These are phyloP conservation scores for Neohortaea acidophila DNA, from an alignment of 495 filamentous ascomycete species.

Conservation along the genomic window DNA sequence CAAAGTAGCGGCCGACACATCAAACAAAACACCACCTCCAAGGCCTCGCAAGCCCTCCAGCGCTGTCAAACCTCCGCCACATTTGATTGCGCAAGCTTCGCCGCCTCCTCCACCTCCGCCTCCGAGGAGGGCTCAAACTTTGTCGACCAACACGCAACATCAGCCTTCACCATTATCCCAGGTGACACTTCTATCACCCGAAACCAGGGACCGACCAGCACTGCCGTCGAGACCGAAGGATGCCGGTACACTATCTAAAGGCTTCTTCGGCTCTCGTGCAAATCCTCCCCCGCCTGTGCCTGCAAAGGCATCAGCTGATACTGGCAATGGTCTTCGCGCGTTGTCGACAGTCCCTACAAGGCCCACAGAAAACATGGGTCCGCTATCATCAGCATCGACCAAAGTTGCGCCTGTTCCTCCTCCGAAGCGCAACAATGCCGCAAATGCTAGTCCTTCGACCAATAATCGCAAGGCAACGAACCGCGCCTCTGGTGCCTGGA, in stretches of 20 bases:
- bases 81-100: conserved; percentile 6
- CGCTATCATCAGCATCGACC: not conserved
- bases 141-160: conserved; percentile 3
- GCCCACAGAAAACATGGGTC: conserved; percentile 8
- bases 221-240: conserved; percentile 8
- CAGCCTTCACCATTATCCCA: conserved; percentile 15
- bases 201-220: not conserved
- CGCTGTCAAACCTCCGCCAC: conserved; percentile 13
- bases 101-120: conserved; percentile 1
- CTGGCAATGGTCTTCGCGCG: conserved; percentile 5
- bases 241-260: not conserved
- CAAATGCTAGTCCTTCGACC: conserved; percentile 31
- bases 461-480: conserved; percentile 12
- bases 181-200: conserved; percentile 6
- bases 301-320: too few relatives aligned
- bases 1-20: not conserved
- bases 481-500: conserved; percentile 5
- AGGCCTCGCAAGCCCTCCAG: conserved; percentile 21
- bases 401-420: conserved; percentile 26
- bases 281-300: too few relatives aligned
- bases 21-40: conserved; percentile 5
- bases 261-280: too few relatives aligned
- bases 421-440: conserved; percentile 24
- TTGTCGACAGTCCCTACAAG: conserved; percentile 3
- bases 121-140: too few relatives aligned